Evolutionary conservation across 2,329 filamentous ascomycete species (phyloP), one percentile per base, ranked within the genome.

Genomic region (Mycosphaerelloides madeirae): DNA sequence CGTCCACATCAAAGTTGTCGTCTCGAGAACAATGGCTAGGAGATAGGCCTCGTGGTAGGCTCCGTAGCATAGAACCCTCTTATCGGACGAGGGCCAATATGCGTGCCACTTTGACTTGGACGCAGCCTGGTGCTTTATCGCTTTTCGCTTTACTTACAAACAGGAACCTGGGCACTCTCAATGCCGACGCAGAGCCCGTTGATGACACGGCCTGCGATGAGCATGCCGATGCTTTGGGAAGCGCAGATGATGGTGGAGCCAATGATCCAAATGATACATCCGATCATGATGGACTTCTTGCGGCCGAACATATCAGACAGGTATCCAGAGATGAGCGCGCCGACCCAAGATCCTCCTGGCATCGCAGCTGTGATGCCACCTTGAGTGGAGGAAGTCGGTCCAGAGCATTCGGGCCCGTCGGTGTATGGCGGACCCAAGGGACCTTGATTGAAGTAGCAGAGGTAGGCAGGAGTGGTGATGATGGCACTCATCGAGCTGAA

Each of bases 131-230:
- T n/a, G n/a, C n/a, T n/a, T n/a, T n/a, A n/a, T n/a, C n/a, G n/a
- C n/a, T n/a, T n/a, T 46, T n/a, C n/a, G n/a, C n/a, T n/a, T n/a
- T n/a, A n/a, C n/a, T n/a, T n/a, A n/a, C n/a, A 48, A 15, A 84
- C 80, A 6, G 81, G 79, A 3, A 83, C 83, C 55, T 85, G 80
- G 3, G 80, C 78, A 29, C 78, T 81, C 50, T 80, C 79, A 53
- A 88, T 85, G 51, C 85, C 85, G 43, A 88, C 82, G 43, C 79
- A 80, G 53, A 87, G 57, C 32, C 85, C 85, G 50, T 84, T 81
- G 62, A 88, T 77, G 46, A 83, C 68, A 49, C 85, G 79, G 2
- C 84, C 84, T 3, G 75, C 75, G 42, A 84, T 77, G 15, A 89
- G 73, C 81, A 87, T 86, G 25, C 68, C 74, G 28, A 87, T 76